Percentiles rank a stretch among this genome's conserved stretches.
Evolutionary conservation across 129 eudicot genomes (phyloP).

Genomic region (Flaveria linearis): DNA sequence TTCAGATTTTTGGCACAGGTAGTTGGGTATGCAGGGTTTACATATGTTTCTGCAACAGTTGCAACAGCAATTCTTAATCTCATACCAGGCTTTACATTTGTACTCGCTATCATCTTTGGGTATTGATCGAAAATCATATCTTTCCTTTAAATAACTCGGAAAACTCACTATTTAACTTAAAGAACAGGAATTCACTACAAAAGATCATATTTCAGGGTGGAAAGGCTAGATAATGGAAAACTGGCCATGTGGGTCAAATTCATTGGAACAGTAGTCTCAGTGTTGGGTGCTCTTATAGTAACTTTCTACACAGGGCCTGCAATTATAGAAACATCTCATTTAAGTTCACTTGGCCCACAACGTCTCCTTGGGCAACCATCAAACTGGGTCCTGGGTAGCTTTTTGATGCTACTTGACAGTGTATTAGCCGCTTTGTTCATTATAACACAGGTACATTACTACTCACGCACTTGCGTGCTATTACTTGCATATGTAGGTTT

Average conservation of each 20-base stretch:
- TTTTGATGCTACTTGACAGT: conserved; percentile 39
- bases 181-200: neutral
- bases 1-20: conserved; percentile 53
- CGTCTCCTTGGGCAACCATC: conserved; percentile 20
- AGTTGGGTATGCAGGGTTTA: conserved; percentile 54
- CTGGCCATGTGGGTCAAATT: conserved; percentile 40
- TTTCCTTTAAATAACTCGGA: neutral
- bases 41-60: conserved; percentile 51
- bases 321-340: conserved; percentile 23
- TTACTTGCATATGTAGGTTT: neutral
- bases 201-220: conserved; percentile 51
- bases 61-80: conserved; percentile 60
- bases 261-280: conserved; percentile 39
- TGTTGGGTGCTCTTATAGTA: conserved; percentile 43
- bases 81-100: conserved; percentile 58
- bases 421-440: conserved; percentile 37
- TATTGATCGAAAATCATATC: conserved; percentile 22
- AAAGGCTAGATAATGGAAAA: conserved; percentile 48
- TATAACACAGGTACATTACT: conserved; percentile 41
- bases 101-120: conserved; percentile 63
- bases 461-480: neutral
- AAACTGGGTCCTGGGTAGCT: conserved; percentile 42
- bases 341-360: conserved; percentile 19
- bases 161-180: neutral
- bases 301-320: conserved; percentile 46